Conservation (phyloP, 1,284 basidiomycete genomes). For the Trichosporon inkin region DNA sequence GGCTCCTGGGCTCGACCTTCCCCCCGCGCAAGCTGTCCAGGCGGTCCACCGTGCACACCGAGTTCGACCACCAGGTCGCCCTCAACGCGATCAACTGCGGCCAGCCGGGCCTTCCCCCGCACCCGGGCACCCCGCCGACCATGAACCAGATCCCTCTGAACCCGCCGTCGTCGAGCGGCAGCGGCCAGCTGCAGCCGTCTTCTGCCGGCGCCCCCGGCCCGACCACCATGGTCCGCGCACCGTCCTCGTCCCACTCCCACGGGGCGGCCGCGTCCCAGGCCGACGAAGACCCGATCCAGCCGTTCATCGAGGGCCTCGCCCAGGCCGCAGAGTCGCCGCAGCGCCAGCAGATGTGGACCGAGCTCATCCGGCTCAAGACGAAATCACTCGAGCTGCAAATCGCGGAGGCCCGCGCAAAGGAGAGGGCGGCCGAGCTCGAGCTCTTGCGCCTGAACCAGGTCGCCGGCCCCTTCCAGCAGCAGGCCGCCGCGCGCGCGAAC, state of each 20-base stretch:
- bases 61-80: conserved; percentile 6
- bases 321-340: conserved; percentile 27
- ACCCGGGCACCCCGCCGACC: neutral
- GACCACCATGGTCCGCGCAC: conserved; percentile 11
- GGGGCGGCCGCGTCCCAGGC: neutral
- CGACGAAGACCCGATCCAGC: conserved; percentile 20
- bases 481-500: neutral
- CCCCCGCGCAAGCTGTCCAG: conserved; percentile 6
- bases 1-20: conserved; percentile 16
- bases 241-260: conserved; percentile 1
- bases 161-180: neutral
- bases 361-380: conserved; percentile 41
- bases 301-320: conserved; percentile 23
- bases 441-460: conserved; percentile 32
- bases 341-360: conserved; percentile 38
- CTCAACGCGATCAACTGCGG: conserved; percentile 3
- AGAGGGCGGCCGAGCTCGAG: conserved; percentile 44
- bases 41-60: neutral
- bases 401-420: conserved; percentile 41
- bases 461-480: neutral
- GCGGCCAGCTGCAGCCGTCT: neutral
- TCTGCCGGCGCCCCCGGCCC: neutral
- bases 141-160: neutral
- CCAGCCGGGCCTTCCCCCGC: neutral
- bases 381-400: conserved; percentile 46